Conservation (phyloP, 306 rosid species). For the Vicia faba region DNA sequence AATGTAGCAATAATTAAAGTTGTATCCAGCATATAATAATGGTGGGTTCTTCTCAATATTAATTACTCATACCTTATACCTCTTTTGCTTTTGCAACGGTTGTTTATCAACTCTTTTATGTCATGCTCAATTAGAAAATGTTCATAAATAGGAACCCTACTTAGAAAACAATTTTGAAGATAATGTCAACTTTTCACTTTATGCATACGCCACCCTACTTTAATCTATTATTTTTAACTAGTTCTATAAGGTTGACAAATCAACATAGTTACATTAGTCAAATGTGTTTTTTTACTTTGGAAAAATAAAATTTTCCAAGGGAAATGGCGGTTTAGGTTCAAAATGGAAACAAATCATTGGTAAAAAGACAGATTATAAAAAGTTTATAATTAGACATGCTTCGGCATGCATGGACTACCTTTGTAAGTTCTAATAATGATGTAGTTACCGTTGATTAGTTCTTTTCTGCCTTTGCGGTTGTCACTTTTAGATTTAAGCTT, state of each 20-base stretch:
- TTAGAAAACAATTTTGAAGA: not conserved
- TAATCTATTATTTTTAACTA: not conserved
- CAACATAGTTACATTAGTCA: slow-evolving; percentile 35
- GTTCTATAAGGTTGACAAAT: slow-evolving; percentile 31
- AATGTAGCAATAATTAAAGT: slow-evolving; percentile 22
- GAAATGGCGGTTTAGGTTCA: slow-evolving; percentile 28
- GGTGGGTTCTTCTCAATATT: slow-evolving; percentile 47
- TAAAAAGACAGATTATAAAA: not conserved
- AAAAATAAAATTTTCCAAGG: slow-evolving; percentile 15
- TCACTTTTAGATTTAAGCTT: slow-evolving; percentile 32
- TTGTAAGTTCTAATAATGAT: slow-evolving; percentile 29
- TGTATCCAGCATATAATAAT: slow-evolving; percentile 14
- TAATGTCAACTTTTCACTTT: slow-evolving; percentile 19
- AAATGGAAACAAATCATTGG: slow-evolving; percentile 43
- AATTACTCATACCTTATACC: slow-evolving; percentile 25
- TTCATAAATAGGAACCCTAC: slow-evolving; percentile 13
- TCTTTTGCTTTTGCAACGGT: slow-evolving; percentile 39
- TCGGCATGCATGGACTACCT: slow-evolving; percentile 25
- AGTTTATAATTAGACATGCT: slow-evolving; percentile 36
- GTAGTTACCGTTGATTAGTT: slow-evolving; percentile 45
- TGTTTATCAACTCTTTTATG: slow-evolving; percentile 9
- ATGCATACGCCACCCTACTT: not conserved
- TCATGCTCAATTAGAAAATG: slow-evolving; percentile 15
- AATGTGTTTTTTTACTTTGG: slow-evolving; percentile 22
- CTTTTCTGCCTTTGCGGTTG: slow-evolving; percentile 40